phyloP scores from a whole-genome alignment of 2,329 filamentous ascomycete species.

The Akanthomyces lecanii region DNA sequence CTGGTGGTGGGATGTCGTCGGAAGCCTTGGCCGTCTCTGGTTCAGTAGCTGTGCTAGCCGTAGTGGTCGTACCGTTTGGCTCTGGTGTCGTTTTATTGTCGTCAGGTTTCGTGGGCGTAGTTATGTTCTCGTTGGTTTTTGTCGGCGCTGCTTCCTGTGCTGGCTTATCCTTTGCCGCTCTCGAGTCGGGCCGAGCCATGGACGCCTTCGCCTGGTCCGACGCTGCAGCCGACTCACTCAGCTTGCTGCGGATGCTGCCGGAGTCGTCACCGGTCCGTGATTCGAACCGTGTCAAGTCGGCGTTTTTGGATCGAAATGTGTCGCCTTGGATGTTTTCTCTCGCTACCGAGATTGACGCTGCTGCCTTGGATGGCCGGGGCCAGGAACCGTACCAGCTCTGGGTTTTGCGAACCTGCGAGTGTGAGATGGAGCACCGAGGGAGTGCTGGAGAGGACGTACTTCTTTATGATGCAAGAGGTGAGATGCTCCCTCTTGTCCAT shows the following conservation, averaged over 20 bases:
- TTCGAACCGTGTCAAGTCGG: constrained; percentile 51
- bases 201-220: constrained; percentile 19
- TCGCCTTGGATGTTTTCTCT: constrained; percentile 58
- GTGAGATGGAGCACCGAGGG: constrained; percentile 11
- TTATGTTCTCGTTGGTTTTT: not conserved
- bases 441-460: constrained; percentile 5
- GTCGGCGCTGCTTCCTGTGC: not conserved
- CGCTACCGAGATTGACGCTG: constrained; percentile 56
- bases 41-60: not conserved
- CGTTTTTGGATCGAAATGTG: constrained; percentile 43
- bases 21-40: not conserved
- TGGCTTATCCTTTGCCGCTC: not conserved
- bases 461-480: constrained; percentile 17
- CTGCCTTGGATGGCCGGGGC: constrained; percentile 52
- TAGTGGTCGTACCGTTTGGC: not conserved
- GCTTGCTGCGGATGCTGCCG: constrained; percentile 28
- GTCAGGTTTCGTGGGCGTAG: not conserved
- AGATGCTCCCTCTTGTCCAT: not conserved
- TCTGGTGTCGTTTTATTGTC: not conserved
- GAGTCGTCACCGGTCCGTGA: constrained; percentile 35
- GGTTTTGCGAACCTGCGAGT: constrained; percentile 44
- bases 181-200: constrained; percentile 2
- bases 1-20: not conserved
- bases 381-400: constrained; percentile 62
- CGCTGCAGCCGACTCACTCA: constrained; percentile 3